Base-by-base conservation (phyloP, 305 asterid genomes). In the Andrographis paniculata region DNA sequence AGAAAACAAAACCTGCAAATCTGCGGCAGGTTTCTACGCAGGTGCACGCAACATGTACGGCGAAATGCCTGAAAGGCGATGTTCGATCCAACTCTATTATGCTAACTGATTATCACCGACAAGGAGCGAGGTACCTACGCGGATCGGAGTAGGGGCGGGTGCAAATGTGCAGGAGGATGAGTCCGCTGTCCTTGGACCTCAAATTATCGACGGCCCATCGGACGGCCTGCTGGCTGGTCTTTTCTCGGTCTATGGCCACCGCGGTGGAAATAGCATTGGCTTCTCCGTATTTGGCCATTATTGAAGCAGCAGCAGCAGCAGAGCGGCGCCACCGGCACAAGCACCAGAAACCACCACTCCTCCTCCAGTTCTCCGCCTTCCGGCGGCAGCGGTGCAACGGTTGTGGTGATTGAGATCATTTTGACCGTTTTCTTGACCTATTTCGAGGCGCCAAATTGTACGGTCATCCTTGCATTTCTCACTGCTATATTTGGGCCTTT, bases 131-230 rank as follows among this genome's bases (percentile, higher is more conserved):
- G 45, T 19, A 70, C 85, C 36, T 67, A 87, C 94, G 58, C 14
- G 76, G 15, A 28, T 7, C 17, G 13, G 38, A 33, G 38, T 33
- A 7, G 17, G 65, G 73, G 52, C 63, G 11, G 42, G 1, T 52
- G 28, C 53, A 63, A 50, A 89, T 93, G 45, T 85, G 95, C 9
- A 79, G 58, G 53, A 89, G 89, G 67, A 69, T 48, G 60, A 85
- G 53, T 53, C 52, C 50, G 15, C 61, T 60, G 28, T 70, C 71
- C 66, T 58, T 70, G 31, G 69, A 23, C 61, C 53, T 52, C 9
- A 82, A 43, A 59, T 77, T 81, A 21, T 79, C 92, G 41, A 84
- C 52, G n/a, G 85, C 85, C 97, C 97, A 88, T 74, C 63, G 83
- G 9, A 88, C 93, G 19, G 94, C 87, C 45, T 52, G 43, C 48